Evolutionary conservation across 768 basidiomycete genomes (phyloP), one percentile per base, ranked within the genome.

Genomic region (Russula earlei): DNA sequence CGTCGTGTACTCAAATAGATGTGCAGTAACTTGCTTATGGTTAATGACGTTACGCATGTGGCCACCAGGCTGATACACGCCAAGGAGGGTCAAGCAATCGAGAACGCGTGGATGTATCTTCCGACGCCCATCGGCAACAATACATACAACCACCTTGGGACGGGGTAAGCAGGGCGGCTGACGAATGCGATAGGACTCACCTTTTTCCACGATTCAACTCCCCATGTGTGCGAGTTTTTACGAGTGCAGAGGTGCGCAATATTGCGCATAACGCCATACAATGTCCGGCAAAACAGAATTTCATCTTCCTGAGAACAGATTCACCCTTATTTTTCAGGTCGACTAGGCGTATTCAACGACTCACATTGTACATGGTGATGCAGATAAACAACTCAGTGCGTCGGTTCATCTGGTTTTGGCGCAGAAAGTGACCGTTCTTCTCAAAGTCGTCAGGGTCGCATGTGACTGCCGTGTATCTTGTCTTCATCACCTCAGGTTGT

Each of bases 161-260:
- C 22, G 24, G 34, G 29, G 12, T 42, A 33, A 41, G 57, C 17
- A 14, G 19, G 10, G 15, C 34, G 7, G 19, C 51, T 15, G 22
- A 38, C 15, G 3, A 40, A 31, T 34, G 46, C 54, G 15, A 37
- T 44, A 45, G 31, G 31, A 47, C 34, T 36, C 47, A 82, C 87
- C 80, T 96, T 97, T 70, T 97, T 91, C 95, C 95, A 98, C 4
- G 91, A 87, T 43, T 95, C 92, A 4, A 83, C 81, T 3, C 95
- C 95, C 95, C 95, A 98, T 5, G 91, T 96, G 64, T 91, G 88
- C 10, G 88, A 91, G 57, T 86, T 86, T 66, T 89, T 90, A 29
- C 95, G 81, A 20, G 87, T 81, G 65, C 88, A 90, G 19, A 89
- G 72, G 69, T 87, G 85, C 6, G 84, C 75, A 44, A 89, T 87